Conservation (phyloP, 176 grass and related monocot species). For the Rhynchospora tenuis region DNA sequence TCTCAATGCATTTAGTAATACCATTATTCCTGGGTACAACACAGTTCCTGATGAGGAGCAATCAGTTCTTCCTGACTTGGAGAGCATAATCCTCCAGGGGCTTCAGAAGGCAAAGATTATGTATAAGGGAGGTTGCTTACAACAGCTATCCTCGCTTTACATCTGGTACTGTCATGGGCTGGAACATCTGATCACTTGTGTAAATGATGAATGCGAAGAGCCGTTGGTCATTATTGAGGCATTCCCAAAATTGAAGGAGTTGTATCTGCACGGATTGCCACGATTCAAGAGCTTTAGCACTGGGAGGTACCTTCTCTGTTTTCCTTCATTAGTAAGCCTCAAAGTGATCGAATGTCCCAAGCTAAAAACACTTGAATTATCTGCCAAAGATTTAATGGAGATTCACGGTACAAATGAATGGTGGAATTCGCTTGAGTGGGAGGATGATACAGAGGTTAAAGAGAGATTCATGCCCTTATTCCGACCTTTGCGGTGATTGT, state of each 20-base stretch:
- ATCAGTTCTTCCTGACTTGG: constrained; percentile 41
- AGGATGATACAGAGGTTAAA: constrained; percentile 54
- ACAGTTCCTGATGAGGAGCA: constrained; percentile 25
- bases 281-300: constrained; percentile 47
- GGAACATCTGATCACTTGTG: constrained; percentile 55
- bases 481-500: constrained; percentile 23
- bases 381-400: constrained; percentile 31
- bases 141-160: constrained; percentile 46
- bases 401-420: constrained; percentile 53
- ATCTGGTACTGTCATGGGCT: constrained; percentile 64
- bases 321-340: constrained; percentile 49
- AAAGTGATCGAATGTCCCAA: constrained; percentile 59
- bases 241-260: constrained; percentile 70
- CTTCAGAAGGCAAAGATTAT: constrained; percentile 72
- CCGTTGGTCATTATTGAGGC: constrained; percentile 27
- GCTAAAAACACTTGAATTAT: constrained; percentile 51
- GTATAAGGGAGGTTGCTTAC: constrained; percentile 45
- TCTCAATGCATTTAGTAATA: neutral
- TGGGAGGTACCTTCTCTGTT: constrained; percentile 31
- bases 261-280: constrained; percentile 46
- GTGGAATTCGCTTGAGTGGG: constrained; percentile 68
- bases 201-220: constrained; percentile 25
- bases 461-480: constrained; percentile 42
- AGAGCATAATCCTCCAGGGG: constrained; percentile 60
- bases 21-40: constrained; percentile 17